phyloP scores from a whole-genome alignment of 345 rosid species.

The Cardamine resedifolia region DNA sequence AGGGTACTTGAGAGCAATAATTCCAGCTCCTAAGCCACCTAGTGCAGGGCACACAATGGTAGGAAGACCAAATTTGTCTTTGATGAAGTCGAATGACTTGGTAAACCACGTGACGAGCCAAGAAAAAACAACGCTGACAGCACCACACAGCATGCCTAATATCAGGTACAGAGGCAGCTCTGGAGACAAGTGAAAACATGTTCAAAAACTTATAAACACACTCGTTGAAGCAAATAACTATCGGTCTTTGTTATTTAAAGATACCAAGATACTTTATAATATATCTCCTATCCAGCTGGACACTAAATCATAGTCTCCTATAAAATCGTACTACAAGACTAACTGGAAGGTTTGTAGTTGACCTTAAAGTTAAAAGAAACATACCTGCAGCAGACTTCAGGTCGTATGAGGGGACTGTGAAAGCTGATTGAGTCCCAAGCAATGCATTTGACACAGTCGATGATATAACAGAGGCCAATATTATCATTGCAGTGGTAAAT shows the following conservation, averaged over 20 bases:
- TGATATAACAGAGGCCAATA: constrained; percentile 92
- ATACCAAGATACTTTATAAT: constrained; percentile 1
- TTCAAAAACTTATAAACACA: background rate
- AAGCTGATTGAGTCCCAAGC: constrained; percentile 88
- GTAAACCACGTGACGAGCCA: constrained; percentile 90
- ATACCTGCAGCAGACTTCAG: constrained; percentile 97
- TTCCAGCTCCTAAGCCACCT: constrained; percentile 96
- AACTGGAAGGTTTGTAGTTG: background rate
- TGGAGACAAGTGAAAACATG: constrained; percentile 42
- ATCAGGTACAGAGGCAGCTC: constrained; percentile 94
- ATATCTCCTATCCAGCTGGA: constrained; percentile 5
- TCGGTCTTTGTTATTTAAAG: background rate
- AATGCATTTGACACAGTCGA: constrained; percentile 91
- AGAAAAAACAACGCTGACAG: constrained; percentile 83
- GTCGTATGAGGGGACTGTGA: constrained; percentile 91
- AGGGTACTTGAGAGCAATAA: constrained; percentile 95
- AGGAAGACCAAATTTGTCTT: constrained; percentile 81
- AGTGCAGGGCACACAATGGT: constrained; percentile 92
- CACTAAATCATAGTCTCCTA: constrained; percentile 3
- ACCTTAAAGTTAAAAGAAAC: background rate
- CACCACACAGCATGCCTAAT: constrained; percentile 97
- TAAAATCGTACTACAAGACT: background rate
- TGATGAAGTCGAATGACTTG: constrained; percentile 67
- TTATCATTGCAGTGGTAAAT: constrained; percentile 95
- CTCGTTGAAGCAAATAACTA: background rate